phyloP scores from a whole-genome alignment of 1,139 yeast genomes.

The Pichia terricola region DNA sequence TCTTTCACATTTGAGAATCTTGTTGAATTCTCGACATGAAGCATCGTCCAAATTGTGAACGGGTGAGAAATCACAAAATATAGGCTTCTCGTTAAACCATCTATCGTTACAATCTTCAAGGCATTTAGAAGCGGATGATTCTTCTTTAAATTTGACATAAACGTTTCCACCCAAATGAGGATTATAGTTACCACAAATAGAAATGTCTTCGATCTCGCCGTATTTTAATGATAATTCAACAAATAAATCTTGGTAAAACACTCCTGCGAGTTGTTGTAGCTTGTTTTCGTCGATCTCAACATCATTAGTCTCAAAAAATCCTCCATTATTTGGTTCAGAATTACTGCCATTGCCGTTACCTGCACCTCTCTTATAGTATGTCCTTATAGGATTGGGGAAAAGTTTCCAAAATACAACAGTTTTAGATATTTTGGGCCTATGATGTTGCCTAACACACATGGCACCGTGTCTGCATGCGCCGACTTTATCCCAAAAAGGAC shows the following conservation, averaged over 20 bases:
- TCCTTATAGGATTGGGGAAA: slow-evolving; percentile 50
- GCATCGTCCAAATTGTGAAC: slow-evolving; percentile 66
- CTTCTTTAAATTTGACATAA: slow-evolving; percentile 50
- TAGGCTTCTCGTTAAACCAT: slow-evolving; percentile 78
- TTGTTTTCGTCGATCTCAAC: slow-evolving; percentile 24
- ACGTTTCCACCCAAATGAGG: slow-evolving; percentile 82
- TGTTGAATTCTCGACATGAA: slow-evolving; percentile 38
- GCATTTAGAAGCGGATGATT: slow-evolving; percentile 53
- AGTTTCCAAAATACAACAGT: slow-evolving; percentile 63
- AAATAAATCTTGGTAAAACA: slow-evolving; percentile 66
- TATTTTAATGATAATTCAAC: slow-evolving; percentile 53
- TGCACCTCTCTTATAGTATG: slow-evolving; percentile 1
- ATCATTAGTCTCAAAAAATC: slow-evolving; percentile 3
- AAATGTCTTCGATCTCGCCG: slow-evolving; percentile 54
- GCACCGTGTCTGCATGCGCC: slow-evolving; percentile 96
- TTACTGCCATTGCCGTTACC: background rate
- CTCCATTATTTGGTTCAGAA: slow-evolving; percentile 2
- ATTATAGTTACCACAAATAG: slow-evolving; percentile 77
- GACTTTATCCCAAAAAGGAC: slow-evolving; percentile 62
- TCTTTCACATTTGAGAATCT: slow-evolving; percentile 43
- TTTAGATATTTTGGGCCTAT: slow-evolving; percentile 56
- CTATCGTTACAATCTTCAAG: slow-evolving; percentile 56
- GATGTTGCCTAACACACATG: slow-evolving; percentile 72
- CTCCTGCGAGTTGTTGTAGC: slow-evolving; percentile 46
- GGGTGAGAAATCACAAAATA: slow-evolving; percentile 75